phyloP scores from a whole-genome alignment of 352 stramenopile species.

The Globisporangium perplexum region DNA sequence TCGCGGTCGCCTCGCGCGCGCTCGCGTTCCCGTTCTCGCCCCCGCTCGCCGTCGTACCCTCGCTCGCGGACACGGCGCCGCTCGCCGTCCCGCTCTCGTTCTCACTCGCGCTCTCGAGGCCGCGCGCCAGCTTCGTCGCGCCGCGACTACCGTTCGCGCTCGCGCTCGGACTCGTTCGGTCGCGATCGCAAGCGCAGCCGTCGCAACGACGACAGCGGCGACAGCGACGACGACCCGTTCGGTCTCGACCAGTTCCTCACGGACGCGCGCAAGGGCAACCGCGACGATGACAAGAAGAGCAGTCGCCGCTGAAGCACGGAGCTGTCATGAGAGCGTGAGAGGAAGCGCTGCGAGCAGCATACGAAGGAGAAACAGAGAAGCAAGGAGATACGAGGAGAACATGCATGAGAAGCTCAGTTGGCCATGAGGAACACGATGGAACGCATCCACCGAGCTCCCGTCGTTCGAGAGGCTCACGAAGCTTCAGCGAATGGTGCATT shows the following conservation, averaged over 20 bases:
- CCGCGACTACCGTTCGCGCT: constrained; percentile 25
- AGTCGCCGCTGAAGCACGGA: constrained; percentile 21
- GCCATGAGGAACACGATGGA: no score
- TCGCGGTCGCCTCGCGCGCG: constrained; percentile 84
- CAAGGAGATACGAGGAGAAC: background rate
- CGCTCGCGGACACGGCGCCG: constrained; percentile 4
- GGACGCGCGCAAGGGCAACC: constrained; percentile 46
- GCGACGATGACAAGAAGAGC: constrained; percentile 17
- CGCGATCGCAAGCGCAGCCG: constrained; percentile 44
- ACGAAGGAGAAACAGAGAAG: background rate
- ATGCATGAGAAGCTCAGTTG: background rate
- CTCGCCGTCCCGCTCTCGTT: constrained; percentile 7
- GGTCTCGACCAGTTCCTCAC: constrained; percentile 81
- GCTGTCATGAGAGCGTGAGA: no score
- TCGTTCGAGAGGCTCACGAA: no score
- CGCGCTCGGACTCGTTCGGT: constrained; percentile 27
- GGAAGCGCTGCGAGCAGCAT: no score
- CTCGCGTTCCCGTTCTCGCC: constrained; percentile 14
- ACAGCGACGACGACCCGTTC: constrained; percentile 74
- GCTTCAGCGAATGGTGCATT: no score
- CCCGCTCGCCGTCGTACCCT: constrained; percentile 31
- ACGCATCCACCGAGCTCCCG: no score
- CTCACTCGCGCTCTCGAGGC: constrained; percentile 12
- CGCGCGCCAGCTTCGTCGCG: constrained; percentile 2
- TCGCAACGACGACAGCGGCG: constrained; percentile 21